Evolutionary conservation across 352 stramenopile species (phyloP), one percentile per base, ranked within the genome.

Genomic region (Peronospora belbahrii): DNA sequence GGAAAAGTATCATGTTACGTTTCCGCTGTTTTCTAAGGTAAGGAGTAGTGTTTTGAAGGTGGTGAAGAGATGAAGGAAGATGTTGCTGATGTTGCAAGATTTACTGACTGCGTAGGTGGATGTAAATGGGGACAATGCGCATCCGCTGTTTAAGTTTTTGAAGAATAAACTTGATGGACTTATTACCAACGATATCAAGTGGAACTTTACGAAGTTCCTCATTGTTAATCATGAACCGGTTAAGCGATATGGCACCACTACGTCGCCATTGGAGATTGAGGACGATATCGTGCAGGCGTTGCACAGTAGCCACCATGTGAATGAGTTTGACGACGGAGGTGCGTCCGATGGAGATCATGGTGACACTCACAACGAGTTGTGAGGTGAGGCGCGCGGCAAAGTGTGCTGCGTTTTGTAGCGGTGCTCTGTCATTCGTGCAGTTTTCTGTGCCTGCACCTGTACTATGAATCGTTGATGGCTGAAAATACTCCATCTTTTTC

Each of bases 91-190:
- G 46, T 25, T 14, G 30, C 10, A 8, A 36, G 6, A n/a, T 46
- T 40, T 7, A 6, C 41, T 38, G 25, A n/a, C n/a, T 48, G 4
- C 42, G 8, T 54, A 97, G 79, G 70, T 97, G 19, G 74, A 97
- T 48, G 94, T 97, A n/a, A 97, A 98, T 64, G 94, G 92, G 18
- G 54, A 71, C 3, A 62, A 89, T 22, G 75, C 86, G 0, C 72
- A 88, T 45, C 74, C 75, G 13, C 62, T 98, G 11, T 98, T 97
- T 67, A 74, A 83, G 51, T 97, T 87, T 60, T 66, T 97, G 6
- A 97, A 95, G 59, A 52, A 47, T 25, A 57, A 68, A 48, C 57
- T 88, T 17, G 41, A 67, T 6, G 75, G 75, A 20, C 85, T 85
- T 28, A 25, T 89, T 14, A 85, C 67, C 6, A 70, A 82, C 54